Conservation (phyloP, 192 early-diverging fungal genomes). For the Funneliformis geosporum region DNA sequence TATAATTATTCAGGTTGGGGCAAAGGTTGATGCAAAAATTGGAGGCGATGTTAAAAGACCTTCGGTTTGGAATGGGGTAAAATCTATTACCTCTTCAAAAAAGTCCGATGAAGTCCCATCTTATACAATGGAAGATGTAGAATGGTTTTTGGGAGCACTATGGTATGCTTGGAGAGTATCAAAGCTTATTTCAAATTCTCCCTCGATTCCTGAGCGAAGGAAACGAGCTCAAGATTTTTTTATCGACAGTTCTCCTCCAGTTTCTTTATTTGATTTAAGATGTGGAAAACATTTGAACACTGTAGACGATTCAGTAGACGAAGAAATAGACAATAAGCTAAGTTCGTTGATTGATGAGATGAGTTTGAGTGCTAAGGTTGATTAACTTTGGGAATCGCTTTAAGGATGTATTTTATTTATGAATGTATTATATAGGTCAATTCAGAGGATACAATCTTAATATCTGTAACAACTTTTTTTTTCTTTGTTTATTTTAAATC, state of each 20-base stretch:
- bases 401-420: not conserved
- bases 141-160: not conserved
- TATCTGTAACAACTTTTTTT: too few relatives aligned
- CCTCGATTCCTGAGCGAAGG: not conserved
- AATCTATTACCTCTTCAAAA: not conserved
- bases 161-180: not conserved
- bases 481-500: too few relatives aligned
- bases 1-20: not conserved
- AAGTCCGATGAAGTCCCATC: not conserved
- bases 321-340: not conserved
- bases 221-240: not conserved
- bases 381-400: not conserved
- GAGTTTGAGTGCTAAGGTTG: not conserved
- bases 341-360: not conserved
- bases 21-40: not conserved
- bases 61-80: not conserved
- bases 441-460: too few relatives aligned
- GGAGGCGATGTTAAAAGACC: not conserved
- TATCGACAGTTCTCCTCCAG: not conserved
- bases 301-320: not conserved
- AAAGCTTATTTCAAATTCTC: not conserved
- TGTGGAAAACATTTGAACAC: not conserved
- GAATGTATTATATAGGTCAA: not conserved
- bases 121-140: not conserved
- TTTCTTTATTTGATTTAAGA: not conserved